Conservation (phyloP, 164 flowering plant genomes). For the Platanus orientalis region DNA sequence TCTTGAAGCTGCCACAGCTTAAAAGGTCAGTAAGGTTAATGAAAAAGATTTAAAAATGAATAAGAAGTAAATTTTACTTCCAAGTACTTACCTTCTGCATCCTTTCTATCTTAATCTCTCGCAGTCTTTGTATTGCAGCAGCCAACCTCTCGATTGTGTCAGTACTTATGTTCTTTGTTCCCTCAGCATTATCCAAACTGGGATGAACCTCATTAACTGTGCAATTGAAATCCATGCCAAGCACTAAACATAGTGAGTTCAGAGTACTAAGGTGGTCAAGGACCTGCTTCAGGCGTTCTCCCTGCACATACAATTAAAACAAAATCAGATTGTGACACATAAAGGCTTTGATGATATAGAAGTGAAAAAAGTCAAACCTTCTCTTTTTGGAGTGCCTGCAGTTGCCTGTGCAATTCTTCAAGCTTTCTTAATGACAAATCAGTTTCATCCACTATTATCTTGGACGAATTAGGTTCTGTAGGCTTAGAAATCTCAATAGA, state of each 20-base stretch:
- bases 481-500: constrained; percentile 46
- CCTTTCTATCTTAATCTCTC: constrained; percentile 57
- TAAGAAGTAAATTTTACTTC: neutral
- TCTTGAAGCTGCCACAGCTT: constrained; percentile 55
- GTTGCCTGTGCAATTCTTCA: constrained; percentile 72
- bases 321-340: neutral
- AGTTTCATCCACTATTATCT: constrained; percentile 53
- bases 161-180: constrained; percentile 37
- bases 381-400: constrained; percentile 70
- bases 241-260: constrained; percentile 60
- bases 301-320: constrained; percentile 33
- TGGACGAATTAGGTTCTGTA: constrained; percentile 20
- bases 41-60: neutral
- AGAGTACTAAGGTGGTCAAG: constrained; percentile 39
- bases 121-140: constrained; percentile 33
- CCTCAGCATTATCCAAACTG: constrained; percentile 41
- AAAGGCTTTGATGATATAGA: neutral
- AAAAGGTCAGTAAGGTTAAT: constrained; percentile 5
- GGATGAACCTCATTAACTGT: constrained; percentile 49
- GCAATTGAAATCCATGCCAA: constrained; percentile 65
- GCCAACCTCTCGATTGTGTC: constrained; percentile 44
- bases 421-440: constrained; percentile 80
- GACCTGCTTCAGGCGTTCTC: constrained; percentile 52
- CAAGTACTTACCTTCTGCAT: constrained; percentile 47
- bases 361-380: constrained; percentile 49